Conservation (phyloP, 768 basidiomycete genomes). For the Lentinula boryana region DNA sequence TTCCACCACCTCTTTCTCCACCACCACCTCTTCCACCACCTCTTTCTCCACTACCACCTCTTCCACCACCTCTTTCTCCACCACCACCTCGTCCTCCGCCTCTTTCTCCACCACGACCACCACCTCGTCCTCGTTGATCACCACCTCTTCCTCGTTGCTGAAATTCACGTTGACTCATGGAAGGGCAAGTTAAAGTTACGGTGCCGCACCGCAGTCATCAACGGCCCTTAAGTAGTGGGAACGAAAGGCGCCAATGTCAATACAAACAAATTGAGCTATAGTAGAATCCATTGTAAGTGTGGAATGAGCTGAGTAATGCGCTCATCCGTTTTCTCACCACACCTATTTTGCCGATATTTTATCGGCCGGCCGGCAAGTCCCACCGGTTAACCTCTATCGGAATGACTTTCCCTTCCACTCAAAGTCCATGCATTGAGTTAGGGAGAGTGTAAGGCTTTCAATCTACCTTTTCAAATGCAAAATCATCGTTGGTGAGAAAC, state of each 20-base stretch:
- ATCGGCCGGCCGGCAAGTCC: no score
- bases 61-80: conserved; percentile 15
- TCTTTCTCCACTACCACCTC: conserved; percentile 12
- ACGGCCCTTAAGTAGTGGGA: neutral
- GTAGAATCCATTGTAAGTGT: no score
- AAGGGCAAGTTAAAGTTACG: neutral
- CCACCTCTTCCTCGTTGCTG: conserved; percentile 11
- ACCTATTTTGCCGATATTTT: no score
- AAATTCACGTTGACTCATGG: neutral
- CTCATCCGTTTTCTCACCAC: no score
- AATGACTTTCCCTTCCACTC: neutral
- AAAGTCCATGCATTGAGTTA: neutral
- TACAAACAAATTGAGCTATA: neutral
- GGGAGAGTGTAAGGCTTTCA: neutral
- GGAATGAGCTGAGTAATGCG: no score
- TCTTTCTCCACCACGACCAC: conserved; percentile 17
- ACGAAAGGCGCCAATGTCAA: neutral
- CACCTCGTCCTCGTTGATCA: conserved; percentile 12
- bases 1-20: conserved; percentile 15
- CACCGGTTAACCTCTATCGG: neutral
- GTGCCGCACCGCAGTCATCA: neutral
- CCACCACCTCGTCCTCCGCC: conserved; percentile 18
- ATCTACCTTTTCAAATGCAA: neutral
- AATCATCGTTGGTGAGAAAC: neutral
- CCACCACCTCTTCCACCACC: conserved; percentile 16